Evolutionary conservation across 225 moss, liverwort and hornwort species (phyloP).

Genomic region (Lunularia cruciata): DNA sequence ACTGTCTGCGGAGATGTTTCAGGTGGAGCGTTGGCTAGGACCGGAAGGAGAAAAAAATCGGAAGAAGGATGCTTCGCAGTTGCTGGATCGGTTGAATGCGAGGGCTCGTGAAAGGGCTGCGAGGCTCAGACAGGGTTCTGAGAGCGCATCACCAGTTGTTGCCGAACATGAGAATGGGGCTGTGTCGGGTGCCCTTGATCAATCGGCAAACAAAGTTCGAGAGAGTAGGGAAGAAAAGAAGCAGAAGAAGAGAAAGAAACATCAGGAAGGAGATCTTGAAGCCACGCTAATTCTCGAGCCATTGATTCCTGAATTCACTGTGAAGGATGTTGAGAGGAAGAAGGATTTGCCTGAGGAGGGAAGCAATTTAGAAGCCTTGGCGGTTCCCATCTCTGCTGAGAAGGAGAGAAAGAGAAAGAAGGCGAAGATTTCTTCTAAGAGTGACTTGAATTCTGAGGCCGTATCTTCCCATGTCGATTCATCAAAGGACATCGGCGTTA

Average conservation of each 20-base stretch:
- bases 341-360: background rate
- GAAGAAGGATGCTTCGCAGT: background rate
- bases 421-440: background rate
- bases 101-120: conserved; percentile 43
- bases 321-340: background rate
- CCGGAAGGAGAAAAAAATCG: background rate
- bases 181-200: background rate
- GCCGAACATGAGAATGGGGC: too few species aligned
- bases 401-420: conserved; percentile 30
- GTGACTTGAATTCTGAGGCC: background rate
- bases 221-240: conserved; percentile 16
- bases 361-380: background rate
- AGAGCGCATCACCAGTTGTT: background rate
- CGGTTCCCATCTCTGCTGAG: background rate
- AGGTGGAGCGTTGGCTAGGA: conserved; percentile 38
- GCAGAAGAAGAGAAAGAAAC: conserved; percentile 17
- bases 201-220: too few species aligned
- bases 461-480: too few species aligned
- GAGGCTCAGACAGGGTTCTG: background rate
- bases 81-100: conserved; percentile 38
- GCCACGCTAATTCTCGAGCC: background rate
- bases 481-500: too few species aligned
- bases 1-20: conserved; percentile 27
- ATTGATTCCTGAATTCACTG: background rate
- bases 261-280: background rate